phyloP scores from a whole-genome alignment of 2,329 filamentous ascomycete genomes.

The Xylariaceae sp. region DNA sequence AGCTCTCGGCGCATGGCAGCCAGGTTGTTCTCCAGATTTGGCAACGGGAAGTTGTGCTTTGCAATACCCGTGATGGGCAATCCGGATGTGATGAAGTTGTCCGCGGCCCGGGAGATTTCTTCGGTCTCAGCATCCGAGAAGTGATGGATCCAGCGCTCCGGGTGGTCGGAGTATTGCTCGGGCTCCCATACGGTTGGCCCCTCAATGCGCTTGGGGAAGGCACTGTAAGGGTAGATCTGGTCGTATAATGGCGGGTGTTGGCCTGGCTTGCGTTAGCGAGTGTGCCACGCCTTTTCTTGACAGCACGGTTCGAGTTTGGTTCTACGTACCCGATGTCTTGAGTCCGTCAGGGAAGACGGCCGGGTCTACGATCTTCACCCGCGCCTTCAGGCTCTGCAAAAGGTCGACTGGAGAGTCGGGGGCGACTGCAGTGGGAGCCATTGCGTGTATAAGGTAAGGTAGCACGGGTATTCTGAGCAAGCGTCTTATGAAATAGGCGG shows the following conservation, averaged over 20 bases:
- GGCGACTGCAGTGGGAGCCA: constrained; percentile 29
- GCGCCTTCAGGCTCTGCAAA: constrained; percentile 23
- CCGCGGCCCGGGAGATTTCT: constrained; percentile 56
- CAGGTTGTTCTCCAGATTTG: constrained; percentile 49
- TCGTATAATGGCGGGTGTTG: constrained; percentile 62
- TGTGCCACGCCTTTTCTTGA: background rate
- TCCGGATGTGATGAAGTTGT: constrained; percentile 54
- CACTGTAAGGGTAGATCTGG: constrained; percentile 55
- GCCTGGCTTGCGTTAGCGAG: constrained; percentile 40
- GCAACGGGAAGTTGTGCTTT: constrained; percentile 54
- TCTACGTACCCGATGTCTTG: constrained; percentile 42
- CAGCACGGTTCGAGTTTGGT: background rate
- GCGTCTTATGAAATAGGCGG: background rate
- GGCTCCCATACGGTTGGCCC: constrained; percentile 63
- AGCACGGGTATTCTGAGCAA: background rate
- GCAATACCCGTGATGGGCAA: constrained; percentile 60
- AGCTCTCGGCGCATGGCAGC: constrained; percentile 55
- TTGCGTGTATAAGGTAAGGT: constrained; percentile 7
- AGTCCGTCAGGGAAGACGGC: constrained; percentile 58
- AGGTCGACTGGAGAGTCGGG: constrained; percentile 18
- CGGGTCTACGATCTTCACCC: constrained; percentile 27
- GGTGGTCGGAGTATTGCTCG: constrained; percentile 54
- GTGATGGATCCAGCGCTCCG: constrained; percentile 62
- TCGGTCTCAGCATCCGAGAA: constrained; percentile 56
- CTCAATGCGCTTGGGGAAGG: constrained; percentile 59